Conservation (phyloP, 106 monocot species). For the Acanthochlamys bracteata region DNA sequence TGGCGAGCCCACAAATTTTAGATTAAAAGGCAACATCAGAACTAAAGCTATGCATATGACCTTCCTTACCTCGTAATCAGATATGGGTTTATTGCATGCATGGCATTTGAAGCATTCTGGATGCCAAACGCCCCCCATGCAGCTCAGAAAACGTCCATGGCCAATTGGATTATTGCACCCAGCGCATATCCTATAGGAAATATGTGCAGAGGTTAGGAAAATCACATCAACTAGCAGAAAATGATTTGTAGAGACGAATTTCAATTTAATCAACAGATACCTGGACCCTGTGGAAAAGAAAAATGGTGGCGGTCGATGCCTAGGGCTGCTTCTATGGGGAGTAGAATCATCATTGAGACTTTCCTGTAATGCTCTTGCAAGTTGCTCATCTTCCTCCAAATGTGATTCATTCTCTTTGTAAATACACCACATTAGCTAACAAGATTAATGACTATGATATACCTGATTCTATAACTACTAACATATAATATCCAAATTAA, state of each 20-base stretch:
- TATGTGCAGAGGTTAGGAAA: not conserved
- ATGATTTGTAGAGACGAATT: not conserved
- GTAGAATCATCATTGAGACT: slow-evolving; percentile 63
- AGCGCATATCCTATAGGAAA: slow-evolving; percentile 63
- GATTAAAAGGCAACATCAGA: not conserved
- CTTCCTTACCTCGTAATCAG: slow-evolving; percentile 59
- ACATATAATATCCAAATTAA: not conserved
- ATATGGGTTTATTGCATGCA: slow-evolving; percentile 72
- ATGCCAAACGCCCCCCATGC: slow-evolving; percentile 82
- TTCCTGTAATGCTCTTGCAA: slow-evolving; percentile 84
- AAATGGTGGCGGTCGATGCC: slow-evolving; percentile 38
- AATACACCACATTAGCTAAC: not conserved
- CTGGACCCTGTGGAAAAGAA: slow-evolving; percentile 41
- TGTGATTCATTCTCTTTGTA: slow-evolving; percentile 40
- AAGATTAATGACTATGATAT: no score
- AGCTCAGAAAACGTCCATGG: slow-evolving; percentile 77
- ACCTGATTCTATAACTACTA: slow-evolving; percentile 3
- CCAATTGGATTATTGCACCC: slow-evolving; percentile 70
- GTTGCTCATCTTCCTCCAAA: slow-evolving; percentile 77
- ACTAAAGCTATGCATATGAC: not conserved
- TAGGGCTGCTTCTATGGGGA: slow-evolving; percentile 41
- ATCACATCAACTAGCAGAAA: not conserved
- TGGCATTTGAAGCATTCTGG: slow-evolving; percentile 78
- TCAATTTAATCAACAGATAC: slow-evolving; percentile 23
- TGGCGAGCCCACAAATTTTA: not conserved